Conservation (phyloP, 768 basidiomycete species). For the Pluteus cervinus region DNA sequence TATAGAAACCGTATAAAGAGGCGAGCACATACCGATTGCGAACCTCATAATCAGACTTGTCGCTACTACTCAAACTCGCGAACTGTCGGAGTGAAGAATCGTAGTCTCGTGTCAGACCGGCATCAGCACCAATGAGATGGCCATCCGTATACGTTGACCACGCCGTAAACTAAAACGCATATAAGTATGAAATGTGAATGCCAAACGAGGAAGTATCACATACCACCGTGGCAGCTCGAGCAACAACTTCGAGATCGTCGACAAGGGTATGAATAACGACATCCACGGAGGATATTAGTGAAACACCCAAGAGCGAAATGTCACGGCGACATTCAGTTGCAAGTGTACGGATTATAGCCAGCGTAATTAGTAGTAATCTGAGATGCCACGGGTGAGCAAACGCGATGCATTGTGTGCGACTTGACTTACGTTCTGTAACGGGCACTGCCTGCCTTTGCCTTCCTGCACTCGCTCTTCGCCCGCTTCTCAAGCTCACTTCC, state of each 20-base stretch:
- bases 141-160: slow-evolving; percentile 94
- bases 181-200: neutral
- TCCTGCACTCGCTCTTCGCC: slow-evolving; percentile 54
- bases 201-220: slow-evolving; percentile 15
- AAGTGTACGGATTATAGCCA: slow-evolving; percentile 75
- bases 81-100: slow-evolving; percentile 62
- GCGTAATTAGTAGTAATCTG: slow-evolving; percentile 76
- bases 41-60: slow-evolving; percentile 58
- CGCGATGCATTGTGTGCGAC: neutral
- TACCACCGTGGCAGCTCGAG: slow-evolving; percentile 77
- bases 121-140: slow-evolving; percentile 74
- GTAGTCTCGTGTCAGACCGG: slow-evolving; percentile 62
- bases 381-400: slow-evolving; percentile 6
- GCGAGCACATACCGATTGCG: slow-evolving; percentile 56
- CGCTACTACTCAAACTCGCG: slow-evolving; percentile 48
- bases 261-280: slow-evolving; percentile 47
- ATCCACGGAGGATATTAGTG: slow-evolving; percentile 62
- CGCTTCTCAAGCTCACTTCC: slow-evolving; percentile 75
- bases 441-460: slow-evolving; percentile 68
- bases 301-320: slow-evolving; percentile 65
- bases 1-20: neutral
- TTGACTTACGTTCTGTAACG: slow-evolving; percentile 72
- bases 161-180: slow-evolving; percentile 66
- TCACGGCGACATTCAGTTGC: slow-evolving; percentile 86
- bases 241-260: slow-evolving; percentile 68